Percentiles rank a stretch among this genome's conserved stretches.
Evolutionary conservation across 768 basidiomycete species (phyloP).

Genomic region (Coprinellus micaceus): DNA sequence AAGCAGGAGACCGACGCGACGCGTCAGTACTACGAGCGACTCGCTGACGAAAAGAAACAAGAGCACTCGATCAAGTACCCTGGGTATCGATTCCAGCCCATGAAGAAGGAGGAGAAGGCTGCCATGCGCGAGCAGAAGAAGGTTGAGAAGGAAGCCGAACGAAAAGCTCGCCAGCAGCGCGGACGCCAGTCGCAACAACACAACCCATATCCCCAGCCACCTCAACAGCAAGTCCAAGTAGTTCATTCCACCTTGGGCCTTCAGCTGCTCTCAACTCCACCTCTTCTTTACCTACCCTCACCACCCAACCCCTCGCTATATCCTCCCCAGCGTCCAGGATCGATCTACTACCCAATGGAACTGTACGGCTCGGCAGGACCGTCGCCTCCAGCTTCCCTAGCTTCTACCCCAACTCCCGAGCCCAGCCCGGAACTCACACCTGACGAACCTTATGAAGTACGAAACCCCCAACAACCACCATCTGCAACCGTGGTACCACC

Average conservation of each 20-base stretch:
- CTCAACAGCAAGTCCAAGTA: slow-evolving; percentile 14
- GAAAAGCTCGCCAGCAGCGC: slow-evolving; percentile 14
- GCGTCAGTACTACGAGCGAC: slow-evolving; percentile 47
- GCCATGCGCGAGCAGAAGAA: slow-evolving; percentile 40
- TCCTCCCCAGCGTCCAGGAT: slow-evolving; percentile 1
- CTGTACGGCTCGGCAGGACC: slow-evolving; percentile 39
- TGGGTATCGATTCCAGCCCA: slow-evolving; percentile 53
- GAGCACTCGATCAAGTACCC: slow-evolving; percentile 52
- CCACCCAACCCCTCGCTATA: slow-evolving; percentile 15
- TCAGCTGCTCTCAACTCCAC: neutral
- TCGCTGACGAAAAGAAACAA: slow-evolving; percentile 50
- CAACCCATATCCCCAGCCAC: slow-evolving; percentile 12
- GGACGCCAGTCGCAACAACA: slow-evolving; percentile 14
- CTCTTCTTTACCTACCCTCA: slow-evolving; percentile 8
- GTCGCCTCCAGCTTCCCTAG: slow-evolving; percentile 52
- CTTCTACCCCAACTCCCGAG: slow-evolving; percentile 38
- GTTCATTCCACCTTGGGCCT: slow-evolving; percentile 13
- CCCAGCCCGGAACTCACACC: slow-evolving; percentile 9
- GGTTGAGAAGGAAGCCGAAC: slow-evolving; percentile 24
- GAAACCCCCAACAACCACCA: slow-evolving; percentile 9
- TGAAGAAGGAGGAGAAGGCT: slow-evolving; percentile 49
- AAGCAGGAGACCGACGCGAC: slow-evolving; percentile 45
- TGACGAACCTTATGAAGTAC: slow-evolving; percentile 10
- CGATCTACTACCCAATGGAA: slow-evolving; percentile 20
- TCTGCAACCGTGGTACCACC: neutral